Evolutionary conservation across 2,329 filamentous ascomycete genomes (phyloP), one percentile per base, ranked within the genome.

Genomic region (Orbilia oligospora): DNA sequence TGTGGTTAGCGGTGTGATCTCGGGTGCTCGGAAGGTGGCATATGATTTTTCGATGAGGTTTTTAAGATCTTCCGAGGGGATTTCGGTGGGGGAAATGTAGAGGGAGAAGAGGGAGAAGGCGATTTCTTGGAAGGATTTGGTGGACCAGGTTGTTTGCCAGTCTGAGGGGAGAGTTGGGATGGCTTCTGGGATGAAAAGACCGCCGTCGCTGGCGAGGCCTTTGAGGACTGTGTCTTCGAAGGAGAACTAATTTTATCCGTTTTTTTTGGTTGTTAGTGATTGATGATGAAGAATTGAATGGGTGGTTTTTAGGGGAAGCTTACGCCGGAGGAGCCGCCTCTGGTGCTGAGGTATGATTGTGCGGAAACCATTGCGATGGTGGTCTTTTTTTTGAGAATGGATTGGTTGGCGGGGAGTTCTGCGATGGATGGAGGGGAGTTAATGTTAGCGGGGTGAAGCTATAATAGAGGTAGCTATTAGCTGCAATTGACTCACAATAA

Each of bases 181-280:
- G 80, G 91, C 88, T 83, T 97, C 91, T 49, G 94, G 94, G 80
- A 97, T 91, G 87, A 95, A 97, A 30, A 97, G 90, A 67, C 94
- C 94, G 75, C 93, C 93, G 83, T 97, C 94, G 55, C 89, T 87
- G 75, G 93, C 94, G 72, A 97, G 90, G 53, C 94, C 94, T 85
- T 97, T 97, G 81, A 97, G 88, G 48, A 97, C 93, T 56, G 94
- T 94, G 68, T 94, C 91, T 85, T 97, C 94, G 84, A 97, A 97
- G 66, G 93, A 94, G 81, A 97, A 88, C 92, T 94, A 81, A 8
- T n/a, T n/a, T n/a, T n/a, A n/a, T n/a, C n/a, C 2, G 12, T 20
- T 27, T 24, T 27, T 27, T 80, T 48, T 20, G 27, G 46, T n/a
- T 46, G 49, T 20, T 69, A 63, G 22, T n/a, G 33, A 16, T 58